phyloP scores from a whole-genome alignment of 108 stramenopile genomes.

The Conticribra guillardii region DNA sequence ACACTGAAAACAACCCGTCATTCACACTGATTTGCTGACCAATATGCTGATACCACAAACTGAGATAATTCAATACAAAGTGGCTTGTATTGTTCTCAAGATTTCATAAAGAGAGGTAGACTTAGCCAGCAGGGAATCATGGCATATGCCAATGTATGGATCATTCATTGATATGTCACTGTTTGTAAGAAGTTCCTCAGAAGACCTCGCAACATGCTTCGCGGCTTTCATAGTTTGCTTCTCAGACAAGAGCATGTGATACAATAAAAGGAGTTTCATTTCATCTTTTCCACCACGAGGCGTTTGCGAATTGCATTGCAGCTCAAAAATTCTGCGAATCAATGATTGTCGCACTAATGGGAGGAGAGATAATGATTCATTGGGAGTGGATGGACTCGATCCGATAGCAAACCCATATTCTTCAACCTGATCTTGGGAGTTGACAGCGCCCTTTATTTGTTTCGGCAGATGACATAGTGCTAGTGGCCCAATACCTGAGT shows the following conservation, averaged over 20 bases:
- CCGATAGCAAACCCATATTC: slow-evolving; percentile 31
- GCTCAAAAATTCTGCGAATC: slow-evolving; percentile 10
- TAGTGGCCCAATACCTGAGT: slow-evolving; percentile 8
- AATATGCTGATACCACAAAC: too few species aligned
- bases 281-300: not conserved
- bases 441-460: not conserved
- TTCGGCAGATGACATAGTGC: not conserved
- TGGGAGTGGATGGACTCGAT: slow-evolving; percentile 11
- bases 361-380: slow-evolving; percentile 18
- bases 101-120: slow-evolving; percentile 32
- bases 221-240: slow-evolving; percentile 30
- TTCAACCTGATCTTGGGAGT: slow-evolving; percentile 1
- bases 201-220: slow-evolving; percentile 9
- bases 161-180: slow-evolving; percentile 2
- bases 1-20: not conserved
- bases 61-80: slow-evolving; percentile 13
- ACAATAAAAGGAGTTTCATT: slow-evolving; percentile 18
- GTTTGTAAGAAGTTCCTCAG: slow-evolving; percentile 17
- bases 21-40: not conserved
- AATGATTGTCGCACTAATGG: slow-evolving; percentile 33
- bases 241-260: slow-evolving; percentile 17
- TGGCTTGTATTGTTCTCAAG: slow-evolving; percentile 20
- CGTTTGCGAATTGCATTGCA: not conserved
- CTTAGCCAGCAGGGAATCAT: slow-evolving; percentile 3
- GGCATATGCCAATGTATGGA: not conserved